Conservation (phyloP, 208 protist species). For the Trypanosoma platydactyli region DNA sequence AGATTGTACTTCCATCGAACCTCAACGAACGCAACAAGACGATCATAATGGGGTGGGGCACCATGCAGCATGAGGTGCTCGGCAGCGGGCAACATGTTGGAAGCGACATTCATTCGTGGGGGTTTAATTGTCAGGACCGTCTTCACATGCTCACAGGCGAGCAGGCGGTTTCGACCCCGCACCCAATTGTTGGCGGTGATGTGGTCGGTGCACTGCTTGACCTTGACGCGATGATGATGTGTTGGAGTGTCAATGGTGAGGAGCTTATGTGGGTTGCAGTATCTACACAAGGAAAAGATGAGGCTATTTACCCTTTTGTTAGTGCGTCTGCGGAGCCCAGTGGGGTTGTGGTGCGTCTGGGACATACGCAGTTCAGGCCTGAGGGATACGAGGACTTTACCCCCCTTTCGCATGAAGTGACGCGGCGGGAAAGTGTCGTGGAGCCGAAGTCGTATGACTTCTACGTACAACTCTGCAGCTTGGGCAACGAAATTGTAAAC, state of each 20-base stretch:
- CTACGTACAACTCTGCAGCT: conserved; percentile 68
- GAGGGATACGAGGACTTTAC: conserved; percentile 75
- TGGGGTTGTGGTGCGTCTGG: conserved; percentile 66
- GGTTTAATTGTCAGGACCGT: conserved; percentile 83
- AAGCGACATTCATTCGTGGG: conserved; percentile 87
- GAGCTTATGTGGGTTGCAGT: conserved; percentile 76
- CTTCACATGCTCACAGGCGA: conserved; percentile 73
- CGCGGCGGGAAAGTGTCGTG: conserved; percentile 19
- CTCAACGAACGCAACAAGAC: conserved; percentile 42
- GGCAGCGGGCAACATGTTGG: conserved; percentile 83
- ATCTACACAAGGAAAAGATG: conserved; percentile 65
- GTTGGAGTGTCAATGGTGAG: conserved; percentile 87
- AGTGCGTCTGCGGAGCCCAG: conserved; percentile 67
- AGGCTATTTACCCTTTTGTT: conserved; percentile 88
- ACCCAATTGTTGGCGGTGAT: conserved; percentile 57
- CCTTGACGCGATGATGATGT: conserved; percentile 81
- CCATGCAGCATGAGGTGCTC: conserved; percentile 81
- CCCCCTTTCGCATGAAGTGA: conserved; percentile 36
- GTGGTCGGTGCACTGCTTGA: conserved; percentile 83
- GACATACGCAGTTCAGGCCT: conserved; percentile 79
- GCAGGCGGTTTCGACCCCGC: conserved; percentile 52
- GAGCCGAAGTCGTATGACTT: conserved; percentile 64
- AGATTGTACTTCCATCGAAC: conserved; percentile 66
- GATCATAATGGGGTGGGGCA: conserved; percentile 89
- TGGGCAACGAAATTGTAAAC: conserved; percentile 36